phyloP scores from a whole-genome alignment of 805 yeast genomes.

The Teunomyces pallodes region DNA sequence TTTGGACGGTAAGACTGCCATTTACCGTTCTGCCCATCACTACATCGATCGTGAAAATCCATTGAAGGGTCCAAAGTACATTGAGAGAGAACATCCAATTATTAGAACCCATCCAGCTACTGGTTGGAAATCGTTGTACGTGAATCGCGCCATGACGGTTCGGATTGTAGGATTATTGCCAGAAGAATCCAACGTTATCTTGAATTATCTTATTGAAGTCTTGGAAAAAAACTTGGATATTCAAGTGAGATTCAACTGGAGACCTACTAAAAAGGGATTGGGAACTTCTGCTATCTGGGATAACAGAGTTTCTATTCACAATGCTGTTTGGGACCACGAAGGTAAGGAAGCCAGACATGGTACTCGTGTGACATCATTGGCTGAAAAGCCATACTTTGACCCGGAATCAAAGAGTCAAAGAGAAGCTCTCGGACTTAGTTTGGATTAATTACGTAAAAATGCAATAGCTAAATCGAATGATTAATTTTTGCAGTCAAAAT shows the following conservation, averaged over 20 bases:
- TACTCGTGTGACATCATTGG: slow-evolving; percentile 49
- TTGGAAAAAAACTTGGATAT: slow-evolving; percentile 18
- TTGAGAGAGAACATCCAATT: slow-evolving; percentile 31
- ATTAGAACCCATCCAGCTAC: slow-evolving; percentile 34
- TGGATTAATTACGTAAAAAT: slow-evolving; percentile 10
- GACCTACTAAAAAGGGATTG: slow-evolving; percentile 13
- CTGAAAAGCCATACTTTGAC: slow-evolving; percentile 53
- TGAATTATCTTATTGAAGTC: slow-evolving; percentile 13
- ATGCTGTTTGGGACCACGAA: slow-evolving; percentile 53
- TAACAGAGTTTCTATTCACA: slow-evolving; percentile 54
- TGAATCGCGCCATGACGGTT: slow-evolving; percentile 29
- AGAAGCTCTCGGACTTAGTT: slow-evolving; percentile 44
- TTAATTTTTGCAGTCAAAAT: no score
- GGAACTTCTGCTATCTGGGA: slow-evolving; percentile 54
- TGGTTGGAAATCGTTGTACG: slow-evolving; percentile 31
- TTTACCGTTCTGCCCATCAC: slow-evolving; percentile 39
- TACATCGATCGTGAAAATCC: slow-evolving; percentile 36
- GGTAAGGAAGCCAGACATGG: slow-evolving; percentile 48
- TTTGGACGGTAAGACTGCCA: slow-evolving; percentile 52
- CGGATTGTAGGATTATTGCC: slow-evolving; percentile 29
- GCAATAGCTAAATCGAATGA: no score
- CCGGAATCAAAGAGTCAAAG: slow-evolving; percentile 51
- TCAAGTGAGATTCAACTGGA: slow-evolving; percentile 18
- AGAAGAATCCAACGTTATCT: slow-evolving; percentile 18
- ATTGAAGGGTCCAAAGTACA: slow-evolving; percentile 26